Evolutionary conservation across 345 rosid species (phyloP), one percentile per base, ranked within the genome.

Genomic region (Erodium maritimum): DNA sequence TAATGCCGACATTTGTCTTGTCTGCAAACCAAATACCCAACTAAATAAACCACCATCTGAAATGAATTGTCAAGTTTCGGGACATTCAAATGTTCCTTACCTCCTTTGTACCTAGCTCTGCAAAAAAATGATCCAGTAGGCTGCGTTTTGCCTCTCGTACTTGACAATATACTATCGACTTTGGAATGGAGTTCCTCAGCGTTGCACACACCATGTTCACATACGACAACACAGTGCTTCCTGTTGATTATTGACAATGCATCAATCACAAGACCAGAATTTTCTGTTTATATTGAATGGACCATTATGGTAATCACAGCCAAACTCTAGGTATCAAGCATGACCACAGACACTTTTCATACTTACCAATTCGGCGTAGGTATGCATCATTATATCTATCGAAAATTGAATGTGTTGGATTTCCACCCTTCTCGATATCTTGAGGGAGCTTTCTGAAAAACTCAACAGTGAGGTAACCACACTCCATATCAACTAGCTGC

Each of bases 401-500:
- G 51, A 84, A 91, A 19, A 88, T 74, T 12, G 96, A 91, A 70
- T 86, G 98, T 1, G 94, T 79, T 6, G 98, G 96, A 69, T 88
- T 86, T 69, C 98, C 98, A 11, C 98, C 96, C 79, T 91, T 91
- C 72, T 91, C 98, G 45, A 77, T 66, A 71, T 91, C 96, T 67
- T 88, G 96, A 58, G 96, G 98, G 74, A 91, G 98, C 75, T 88
- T 91, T 61, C 95, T 77, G 77, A 91, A 91, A 75, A 88, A 91
- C 56, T 88, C 98, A 11, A 91, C 96, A 0, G 98, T 91, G 70
- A 88, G 66, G 82, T 91, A 91, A 71, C 88, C 65, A 46, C 82
- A 86, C 64, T 91, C 98, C 98, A 91, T 88, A 68, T 88, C 98
- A 7, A 91, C 96, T 29, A 88, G 82, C 77, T 78, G 90, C 58